Evolutionary conservation across 768 basidiomycete species (phyloP), one percentile per base, ranked within the genome.

Genomic region (Rhodosporidiobolus odoratus): DNA sequence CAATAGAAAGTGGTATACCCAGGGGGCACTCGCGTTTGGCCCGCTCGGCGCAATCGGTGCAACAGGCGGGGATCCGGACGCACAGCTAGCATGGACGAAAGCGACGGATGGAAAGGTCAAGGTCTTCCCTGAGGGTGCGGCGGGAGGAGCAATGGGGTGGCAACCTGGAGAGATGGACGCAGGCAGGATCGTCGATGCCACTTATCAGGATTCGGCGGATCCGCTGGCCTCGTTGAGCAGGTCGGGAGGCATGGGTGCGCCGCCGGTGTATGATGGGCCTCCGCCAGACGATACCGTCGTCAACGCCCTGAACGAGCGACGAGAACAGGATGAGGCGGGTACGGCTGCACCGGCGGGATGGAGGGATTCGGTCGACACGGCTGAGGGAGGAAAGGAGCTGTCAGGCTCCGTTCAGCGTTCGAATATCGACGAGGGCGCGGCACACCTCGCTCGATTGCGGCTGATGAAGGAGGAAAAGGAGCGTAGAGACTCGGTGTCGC

Each of bases 81-180:
- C 69, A 2, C 40, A 57, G n/a, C 30, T 53, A n/a, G 69, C 69
- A 4, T 74, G 73, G 73, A 59, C 52, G 0, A 67, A 68, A 27
- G 73, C 73, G 34, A 74, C 73, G 27, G 69, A 71, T 50, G 63
- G 63, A 34, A 68, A 68, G 59, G 41, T 74, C 47, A 71, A 67
- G 43, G 30, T 19, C 3, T 71, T 74, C 62, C 64, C 65, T 16
- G 40, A 34, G 3, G 54, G 38, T 23, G 32, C 50, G 38, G 62
- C 43, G 4, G 41, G 30, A 17, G 60, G 40, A 16, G 61, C 47
- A 13, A 35, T 38, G 41, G 66, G 62, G 13, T 57, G 53, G 43
- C 23, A 37, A 19, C 40, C 34, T 10, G 56, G 43, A 19, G 73
- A 69, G 54, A 56, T 74, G 41, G 73, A 74, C 47, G 73, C 73